Evolutionary conservation across 352 stramenopile species (phyloP).

Genomic region (Blastocystis sp.): DNA sequence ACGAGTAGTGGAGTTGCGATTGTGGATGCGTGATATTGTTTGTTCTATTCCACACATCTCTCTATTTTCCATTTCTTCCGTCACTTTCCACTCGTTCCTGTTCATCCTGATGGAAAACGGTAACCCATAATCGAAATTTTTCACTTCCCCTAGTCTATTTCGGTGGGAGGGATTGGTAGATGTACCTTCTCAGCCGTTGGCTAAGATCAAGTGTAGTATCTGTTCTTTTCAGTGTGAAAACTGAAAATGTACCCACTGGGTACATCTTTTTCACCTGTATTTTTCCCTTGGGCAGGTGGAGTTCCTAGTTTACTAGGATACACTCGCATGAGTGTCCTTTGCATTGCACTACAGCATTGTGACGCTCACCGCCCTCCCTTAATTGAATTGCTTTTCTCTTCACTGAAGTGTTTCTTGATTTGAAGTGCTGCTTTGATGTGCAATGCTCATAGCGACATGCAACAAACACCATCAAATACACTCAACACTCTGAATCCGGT

Average conservation of each 20-base stretch:
- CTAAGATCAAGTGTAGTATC: slow-evolving; percentile 86
- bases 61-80: background rate
- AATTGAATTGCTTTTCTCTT: background rate
- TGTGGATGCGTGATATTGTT: background rate
- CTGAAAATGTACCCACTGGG: slow-evolving; percentile 76
- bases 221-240: slow-evolving; percentile 88
- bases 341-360: slow-evolving; percentile 62
- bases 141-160: background rate
- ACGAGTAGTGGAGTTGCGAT: slow-evolving; percentile 47
- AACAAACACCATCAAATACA: background rate
- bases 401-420: background rate
- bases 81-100: no score
- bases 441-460: background rate
- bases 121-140: slow-evolving; percentile 29
- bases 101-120: background rate
- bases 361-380: slow-evolving; percentile 48
- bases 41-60: background rate
- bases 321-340: slow-evolving; percentile 60
- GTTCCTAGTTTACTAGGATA: slow-evolving; percentile 50
- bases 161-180: background rate
- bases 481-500: background rate
- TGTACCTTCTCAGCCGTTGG: slow-evolving; percentile 80
- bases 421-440: no score
- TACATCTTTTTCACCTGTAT: slow-evolving; percentile 81
- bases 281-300: slow-evolving; percentile 73